Conservation (phyloP, 306 rosid species). For the Lathyrus aphaca region DNA sequence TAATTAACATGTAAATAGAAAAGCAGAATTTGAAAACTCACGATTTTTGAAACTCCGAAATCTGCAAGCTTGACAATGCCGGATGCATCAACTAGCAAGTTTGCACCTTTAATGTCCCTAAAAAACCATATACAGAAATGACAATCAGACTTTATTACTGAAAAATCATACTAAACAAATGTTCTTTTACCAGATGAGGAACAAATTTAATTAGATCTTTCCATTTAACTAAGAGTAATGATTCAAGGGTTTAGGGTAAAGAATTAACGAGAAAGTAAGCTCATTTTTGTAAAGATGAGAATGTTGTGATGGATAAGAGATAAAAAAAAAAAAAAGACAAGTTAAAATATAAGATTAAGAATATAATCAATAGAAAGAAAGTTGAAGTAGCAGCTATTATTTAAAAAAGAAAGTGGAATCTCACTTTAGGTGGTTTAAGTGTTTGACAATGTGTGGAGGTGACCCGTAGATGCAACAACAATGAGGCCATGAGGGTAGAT, state of each 20-base stretch:
- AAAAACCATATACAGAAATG: constrained; percentile 36
- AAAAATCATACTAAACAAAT: constrained; percentile 24
- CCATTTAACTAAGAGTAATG: not conserved
- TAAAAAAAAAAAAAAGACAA: constrained; percentile 3
- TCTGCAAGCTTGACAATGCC: constrained; percentile 96
- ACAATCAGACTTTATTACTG: constrained; percentile 21
- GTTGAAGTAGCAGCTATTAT: constrained; percentile 10
- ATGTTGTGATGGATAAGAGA: not conserved
- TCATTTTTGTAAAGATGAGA: not conserved
- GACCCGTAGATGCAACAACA: not conserved
- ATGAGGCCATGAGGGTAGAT: constrained; percentile 5
- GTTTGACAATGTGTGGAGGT: constrained; percentile 12
- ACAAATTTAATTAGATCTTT: constrained; percentile 15
- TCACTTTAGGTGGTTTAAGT: not conserved
- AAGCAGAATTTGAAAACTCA: constrained; percentile 51
- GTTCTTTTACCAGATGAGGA: constrained; percentile 22
- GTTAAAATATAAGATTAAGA: not conserved
- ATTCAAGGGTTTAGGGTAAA: not conserved
- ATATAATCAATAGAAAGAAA: not conserved
- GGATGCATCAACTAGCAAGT: constrained; percentile 79
- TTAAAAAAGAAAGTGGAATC: not conserved
- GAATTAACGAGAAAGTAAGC: constrained; percentile 2
- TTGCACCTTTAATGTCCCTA: constrained; percentile 98
- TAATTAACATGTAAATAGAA: constrained; percentile 31
- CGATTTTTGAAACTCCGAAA: constrained; percentile 95